Evolutionary conservation across 2,329 filamentous ascomycete species (phyloP).

Genomic region (Alternaria triticimaculans): DNA sequence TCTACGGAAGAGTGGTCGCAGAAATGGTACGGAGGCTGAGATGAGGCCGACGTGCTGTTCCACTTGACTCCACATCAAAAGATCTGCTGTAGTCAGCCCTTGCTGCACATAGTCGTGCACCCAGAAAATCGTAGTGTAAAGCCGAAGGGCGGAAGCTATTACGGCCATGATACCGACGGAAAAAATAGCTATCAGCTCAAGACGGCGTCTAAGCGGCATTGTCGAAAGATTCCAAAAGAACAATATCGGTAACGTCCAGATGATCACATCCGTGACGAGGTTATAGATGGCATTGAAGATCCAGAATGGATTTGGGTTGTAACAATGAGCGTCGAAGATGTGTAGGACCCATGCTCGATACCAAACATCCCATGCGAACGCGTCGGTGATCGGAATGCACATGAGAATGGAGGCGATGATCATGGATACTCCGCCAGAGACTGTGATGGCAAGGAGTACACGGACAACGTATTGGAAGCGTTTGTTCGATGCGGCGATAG

Average conservation of each 20-base stretch:
- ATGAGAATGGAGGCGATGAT: conserved; percentile 34
- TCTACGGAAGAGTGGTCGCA: conserved; percentile 34
- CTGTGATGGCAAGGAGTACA: conserved; percentile 28
- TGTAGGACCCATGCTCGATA: conserved; percentile 20
- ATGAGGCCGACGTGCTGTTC: conserved; percentile 42
- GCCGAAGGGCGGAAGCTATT: conserved; percentile 37
- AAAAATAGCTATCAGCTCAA: conserved; percentile 54
- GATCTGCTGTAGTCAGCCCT: conserved; percentile 21
- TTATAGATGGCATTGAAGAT: conserved; percentile 50
- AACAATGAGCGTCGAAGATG: conserved; percentile 27
- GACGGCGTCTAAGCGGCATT: conserved; percentile 56
- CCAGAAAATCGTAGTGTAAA: conserved; percentile 38
- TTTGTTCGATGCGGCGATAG: conserved; percentile 36
- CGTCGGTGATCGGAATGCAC: conserved; percentile 36
- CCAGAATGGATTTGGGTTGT: conserved; percentile 36
- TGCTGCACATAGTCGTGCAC: conserved; percentile 23
- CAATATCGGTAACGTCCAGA: conserved; percentile 54
- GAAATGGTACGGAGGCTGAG: conserved; percentile 41
- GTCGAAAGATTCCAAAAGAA: conserved; percentile 53
- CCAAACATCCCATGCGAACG: conserved; percentile 35
- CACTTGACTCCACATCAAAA: conserved; percentile 42
- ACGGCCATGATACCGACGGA: conserved; percentile 42
- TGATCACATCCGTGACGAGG: conserved; percentile 50
- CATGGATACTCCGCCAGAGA: conserved; percentile 34
- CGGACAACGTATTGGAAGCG: conserved; percentile 33